These are phyloP conservation scores for Stentor roeselii DNA, from an alignment of 73 alveolate species.

Conservation along the genomic window DNA sequence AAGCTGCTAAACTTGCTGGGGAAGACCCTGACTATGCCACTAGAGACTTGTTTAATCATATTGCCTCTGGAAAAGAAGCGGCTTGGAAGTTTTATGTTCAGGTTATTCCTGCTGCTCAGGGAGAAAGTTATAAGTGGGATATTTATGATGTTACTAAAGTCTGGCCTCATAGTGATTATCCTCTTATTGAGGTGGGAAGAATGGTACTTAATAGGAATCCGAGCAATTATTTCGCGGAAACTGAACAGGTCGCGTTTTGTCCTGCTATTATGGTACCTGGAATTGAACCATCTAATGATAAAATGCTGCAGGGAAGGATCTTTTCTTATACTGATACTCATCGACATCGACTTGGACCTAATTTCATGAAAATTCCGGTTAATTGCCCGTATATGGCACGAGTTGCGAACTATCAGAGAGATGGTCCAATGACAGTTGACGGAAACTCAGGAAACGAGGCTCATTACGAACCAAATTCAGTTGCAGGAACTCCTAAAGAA, in stretches of 20 bases:
- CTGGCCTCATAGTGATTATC: constrained; percentile 88
- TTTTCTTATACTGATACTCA: constrained; percentile 94
- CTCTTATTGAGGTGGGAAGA: constrained; percentile 78
- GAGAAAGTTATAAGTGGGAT: constrained; percentile 67
- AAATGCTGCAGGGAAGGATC: constrained; percentile 89
- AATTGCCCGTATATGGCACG: constrained; percentile 90
- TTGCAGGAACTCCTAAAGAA: constrained; percentile 59
- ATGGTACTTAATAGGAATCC: constrained; percentile 84
- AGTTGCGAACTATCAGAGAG: constrained; percentile 76
- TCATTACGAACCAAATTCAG: constrained; percentile 83
- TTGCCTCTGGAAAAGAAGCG: constrained; percentile 63
- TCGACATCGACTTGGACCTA: constrained; percentile 92
- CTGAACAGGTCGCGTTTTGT: constrained; percentile 83
- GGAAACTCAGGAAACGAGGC: constrained; percentile 70
- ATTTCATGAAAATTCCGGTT: constrained; percentile 80
- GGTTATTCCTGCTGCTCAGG: constrained; percentile 78
- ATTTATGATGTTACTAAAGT: constrained; percentile 88
- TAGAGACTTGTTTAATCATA: constrained; percentile 72
- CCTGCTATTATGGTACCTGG: constrained; percentile 93
- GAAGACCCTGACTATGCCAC: constrained; percentile 82
- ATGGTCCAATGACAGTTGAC: constrained; percentile 71
- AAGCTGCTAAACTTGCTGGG: constrained; percentile 59
- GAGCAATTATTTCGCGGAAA: constrained; percentile 80
- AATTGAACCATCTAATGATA: constrained; percentile 89
- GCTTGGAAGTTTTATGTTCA: constrained; percentile 78